Percentiles rank a stretch among this genome's conserved stretches.
Evolutionary conservation across 495 filamentous ascomycete genomes (phyloP).

Genomic region (Rostrohypoxylon terebratum): DNA sequence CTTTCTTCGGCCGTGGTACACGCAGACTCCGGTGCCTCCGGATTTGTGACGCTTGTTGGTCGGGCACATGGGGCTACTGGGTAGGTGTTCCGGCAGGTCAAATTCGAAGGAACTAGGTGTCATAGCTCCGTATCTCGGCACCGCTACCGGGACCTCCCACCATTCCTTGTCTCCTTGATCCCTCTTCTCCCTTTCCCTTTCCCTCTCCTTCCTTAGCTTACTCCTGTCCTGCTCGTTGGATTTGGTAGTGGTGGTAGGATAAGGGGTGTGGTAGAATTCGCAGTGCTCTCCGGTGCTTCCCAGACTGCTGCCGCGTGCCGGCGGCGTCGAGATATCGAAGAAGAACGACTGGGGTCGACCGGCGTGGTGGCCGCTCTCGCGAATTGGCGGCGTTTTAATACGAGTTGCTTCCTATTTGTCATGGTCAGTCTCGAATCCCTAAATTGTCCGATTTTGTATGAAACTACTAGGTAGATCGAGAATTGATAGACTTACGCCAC

Average conservation of each 20-base stretch:
- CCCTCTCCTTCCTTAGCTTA: slow-evolving; percentile 23
- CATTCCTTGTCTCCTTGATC: slow-evolving; percentile 43
- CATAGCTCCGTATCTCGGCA: slow-evolving; percentile 22
- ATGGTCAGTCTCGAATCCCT: slow-evolving; percentile 1
- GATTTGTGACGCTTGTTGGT: slow-evolving; percentile 65
- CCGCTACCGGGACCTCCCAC: slow-evolving; percentile 48
- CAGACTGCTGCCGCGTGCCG: neutral
- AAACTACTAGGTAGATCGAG: neutral
- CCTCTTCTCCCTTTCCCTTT: slow-evolving; percentile 17
- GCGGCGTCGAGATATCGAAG: slow-evolving; percentile 56
- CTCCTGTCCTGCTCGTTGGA: slow-evolving; percentile 34
- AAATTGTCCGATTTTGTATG: neutral
- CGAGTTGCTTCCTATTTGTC: slow-evolving; percentile 58
- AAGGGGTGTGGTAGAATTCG: neutral
- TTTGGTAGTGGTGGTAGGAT: neutral
- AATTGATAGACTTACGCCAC: slow-evolving; percentile 43
- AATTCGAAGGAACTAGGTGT: slow-evolving; percentile 57
- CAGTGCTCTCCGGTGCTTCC: neutral
- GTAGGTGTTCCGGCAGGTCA: slow-evolving; percentile 73
- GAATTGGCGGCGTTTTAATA: slow-evolving; percentile 61
- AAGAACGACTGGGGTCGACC: slow-evolving; percentile 59
- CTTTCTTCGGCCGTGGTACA: slow-evolving; percentile 52
- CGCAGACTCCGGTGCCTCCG: slow-evolving; percentile 67
- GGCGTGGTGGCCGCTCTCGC: slow-evolving; percentile 39
- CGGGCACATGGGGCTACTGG: slow-evolving; percentile 73